phyloP scores from a whole-genome alignment of 2,329 filamentous ascomycete species.

The Pseudogymnoascus sp. region DNA sequence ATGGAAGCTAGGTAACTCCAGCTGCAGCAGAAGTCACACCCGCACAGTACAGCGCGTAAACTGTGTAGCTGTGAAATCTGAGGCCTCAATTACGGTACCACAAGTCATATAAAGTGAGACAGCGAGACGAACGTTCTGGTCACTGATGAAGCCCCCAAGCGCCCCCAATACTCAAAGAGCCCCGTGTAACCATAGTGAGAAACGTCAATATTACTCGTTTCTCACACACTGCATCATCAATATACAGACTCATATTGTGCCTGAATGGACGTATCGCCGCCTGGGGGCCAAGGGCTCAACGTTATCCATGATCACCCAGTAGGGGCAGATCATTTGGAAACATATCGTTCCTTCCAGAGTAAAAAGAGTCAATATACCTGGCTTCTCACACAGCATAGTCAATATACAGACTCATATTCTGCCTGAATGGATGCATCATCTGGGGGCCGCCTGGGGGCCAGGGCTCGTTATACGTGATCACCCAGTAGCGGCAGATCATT shows the following conservation, averaged over 20 bases:
- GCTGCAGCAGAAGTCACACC: neutral
- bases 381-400: neutral
- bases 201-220: neutral
- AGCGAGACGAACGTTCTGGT: neutral
- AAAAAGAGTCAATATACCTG: neutral
- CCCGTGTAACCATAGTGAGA: neutral
- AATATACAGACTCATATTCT: neutral
- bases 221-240: neutral
- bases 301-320: neutral
- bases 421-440: neutral
- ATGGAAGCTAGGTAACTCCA: neutral
- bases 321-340: neutral
- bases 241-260: neutral
- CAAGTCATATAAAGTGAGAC: neutral
- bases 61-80: too few relatives aligned
- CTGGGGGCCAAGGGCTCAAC: neutral
- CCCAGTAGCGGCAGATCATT: neutral
- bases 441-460: neutral
- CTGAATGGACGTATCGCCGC: neutral
- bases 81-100: neutral
- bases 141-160: neutral
- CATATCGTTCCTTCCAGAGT: neutral
- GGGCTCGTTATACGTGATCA: neutral
- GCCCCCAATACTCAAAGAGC: neutral
- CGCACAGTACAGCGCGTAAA: neutral